These are phyloP conservation scores for Penicillium ucsense DNA, from an alignment of 495 filamentous ascomycete genomes.

Conservation along the genomic window DNA sequence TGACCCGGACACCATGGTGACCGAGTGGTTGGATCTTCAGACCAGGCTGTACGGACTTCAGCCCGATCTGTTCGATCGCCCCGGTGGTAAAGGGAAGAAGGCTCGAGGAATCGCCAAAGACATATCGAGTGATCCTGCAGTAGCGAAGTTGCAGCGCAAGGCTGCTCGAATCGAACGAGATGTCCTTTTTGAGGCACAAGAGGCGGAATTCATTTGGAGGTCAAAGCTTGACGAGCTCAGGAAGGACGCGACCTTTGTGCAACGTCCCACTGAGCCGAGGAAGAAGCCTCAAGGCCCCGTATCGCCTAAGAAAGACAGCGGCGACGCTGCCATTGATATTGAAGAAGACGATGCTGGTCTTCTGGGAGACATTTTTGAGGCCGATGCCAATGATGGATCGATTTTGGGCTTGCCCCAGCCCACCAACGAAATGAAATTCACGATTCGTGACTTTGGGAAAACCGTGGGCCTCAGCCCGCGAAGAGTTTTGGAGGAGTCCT, in stretches of 20 bases:
- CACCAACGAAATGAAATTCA: slow-evolving; percentile 23
- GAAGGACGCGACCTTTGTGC: slow-evolving; percentile 38
- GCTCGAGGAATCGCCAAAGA: slow-evolving; percentile 16
- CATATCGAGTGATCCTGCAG: slow-evolving; percentile 33
- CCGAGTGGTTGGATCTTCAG: slow-evolving; percentile 64
- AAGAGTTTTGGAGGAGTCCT: slow-evolving; percentile 74
- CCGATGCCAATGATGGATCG: slow-evolving; percentile 28
- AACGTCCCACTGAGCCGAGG: slow-evolving; percentile 22
- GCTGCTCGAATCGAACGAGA: slow-evolving; percentile 72
- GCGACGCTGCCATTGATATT: slow-evolving; percentile 43
- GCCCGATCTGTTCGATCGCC: slow-evolving; percentile 45
- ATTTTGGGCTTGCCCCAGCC: slow-evolving; percentile 16
- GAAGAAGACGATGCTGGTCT: slow-evolving; percentile 44
- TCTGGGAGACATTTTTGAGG: slow-evolving; percentile 60
- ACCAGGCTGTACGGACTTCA: slow-evolving; percentile 60
- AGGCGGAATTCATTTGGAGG: slow-evolving; percentile 69
- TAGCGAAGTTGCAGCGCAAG: slow-evolving; percentile 57
- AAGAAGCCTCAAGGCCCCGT: slow-evolving; percentile 11
- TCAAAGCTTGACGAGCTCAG: slow-evolving; percentile 56
- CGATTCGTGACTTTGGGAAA: slow-evolving; percentile 75
- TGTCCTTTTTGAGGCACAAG: slow-evolving; percentile 69
- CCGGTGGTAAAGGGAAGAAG: slow-evolving; percentile 34
- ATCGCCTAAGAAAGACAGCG: slow-evolving; percentile 1
- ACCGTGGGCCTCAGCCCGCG: slow-evolving; percentile 60
- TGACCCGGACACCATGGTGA: slow-evolving; percentile 64